phyloP scores from a whole-genome alignment of 306 rosid species.

The Purshia tridentata region DNA sequence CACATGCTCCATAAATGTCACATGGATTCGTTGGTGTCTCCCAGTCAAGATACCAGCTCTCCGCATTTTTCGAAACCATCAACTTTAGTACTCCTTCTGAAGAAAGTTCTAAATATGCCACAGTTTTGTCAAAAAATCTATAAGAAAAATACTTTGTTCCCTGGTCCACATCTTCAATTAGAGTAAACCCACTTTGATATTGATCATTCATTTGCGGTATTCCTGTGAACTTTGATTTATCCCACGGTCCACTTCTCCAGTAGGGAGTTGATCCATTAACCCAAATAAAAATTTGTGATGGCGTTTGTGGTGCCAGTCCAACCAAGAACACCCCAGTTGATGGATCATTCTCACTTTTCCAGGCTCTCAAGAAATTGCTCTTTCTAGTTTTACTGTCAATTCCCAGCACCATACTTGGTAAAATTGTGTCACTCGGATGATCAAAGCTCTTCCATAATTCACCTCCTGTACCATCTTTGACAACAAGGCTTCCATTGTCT shows the following conservation, averaged over 20 bases:
- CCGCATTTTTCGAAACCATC: not conserved
- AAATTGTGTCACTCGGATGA: slow-evolving; percentile 36
- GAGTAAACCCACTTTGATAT: slow-evolving; percentile 30
- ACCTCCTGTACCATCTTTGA: slow-evolving; percentile 23
- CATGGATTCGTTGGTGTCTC: not conserved
- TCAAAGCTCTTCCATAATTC: slow-evolving; percentile 50
- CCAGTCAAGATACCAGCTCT: not conserved
- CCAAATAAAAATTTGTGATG: slow-evolving; percentile 44
- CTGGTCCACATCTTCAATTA: slow-evolving; percentile 19
- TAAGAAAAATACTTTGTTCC: slow-evolving; percentile 39
- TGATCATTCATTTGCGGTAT: slow-evolving; percentile 32
- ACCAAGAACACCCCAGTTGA: slow-evolving; percentile 31
- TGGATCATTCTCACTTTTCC: slow-evolving; percentile 44
- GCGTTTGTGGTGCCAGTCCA: slow-evolving; percentile 26
- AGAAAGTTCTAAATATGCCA: slow-evolving; percentile 14
- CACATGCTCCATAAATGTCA: slow-evolving; percentile 27
- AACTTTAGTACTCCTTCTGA: slow-evolving; percentile 25
- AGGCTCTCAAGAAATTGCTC: slow-evolving; percentile 29
- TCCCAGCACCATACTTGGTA: slow-evolving; percentile 36
- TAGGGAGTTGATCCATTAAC: slow-evolving; percentile 31
- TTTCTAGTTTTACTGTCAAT: slow-evolving; percentile 33
- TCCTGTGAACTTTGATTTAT: slow-evolving; percentile 40
- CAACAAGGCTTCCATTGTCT: slow-evolving; percentile 37
- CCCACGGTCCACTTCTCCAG: slow-evolving; percentile 62
- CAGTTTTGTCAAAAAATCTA: not conserved